phyloP scores from a whole-genome alignment of 2,329 filamentous ascomycete species.

The Talaromyces piceae region DNA sequence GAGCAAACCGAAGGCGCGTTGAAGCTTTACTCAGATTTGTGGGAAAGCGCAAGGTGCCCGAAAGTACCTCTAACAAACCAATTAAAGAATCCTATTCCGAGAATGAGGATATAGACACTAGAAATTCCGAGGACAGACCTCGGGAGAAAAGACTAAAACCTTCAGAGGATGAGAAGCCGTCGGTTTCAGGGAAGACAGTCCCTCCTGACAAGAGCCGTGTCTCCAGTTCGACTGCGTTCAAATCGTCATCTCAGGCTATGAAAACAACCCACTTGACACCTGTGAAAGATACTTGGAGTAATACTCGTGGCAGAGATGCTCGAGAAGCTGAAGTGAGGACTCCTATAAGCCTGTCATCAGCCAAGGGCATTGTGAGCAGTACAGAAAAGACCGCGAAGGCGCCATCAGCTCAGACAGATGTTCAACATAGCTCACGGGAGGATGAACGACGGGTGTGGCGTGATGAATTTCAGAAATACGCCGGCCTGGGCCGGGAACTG shows the following conservation, averaged over 20 bases:
- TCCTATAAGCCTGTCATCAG: constrained; percentile 22
- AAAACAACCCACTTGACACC: constrained; percentile 32
- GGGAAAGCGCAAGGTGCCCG: constrained; percentile 27
- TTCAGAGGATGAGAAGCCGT: neutral
- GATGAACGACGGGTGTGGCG: constrained; percentile 36
- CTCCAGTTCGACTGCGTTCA: constrained; percentile 1
- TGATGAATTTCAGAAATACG: constrained; percentile 36
- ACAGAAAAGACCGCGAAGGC: constrained; percentile 18
- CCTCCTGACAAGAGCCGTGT: neutral
- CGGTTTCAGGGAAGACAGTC: constrained; percentile 5
- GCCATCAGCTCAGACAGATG: constrained; percentile 23
- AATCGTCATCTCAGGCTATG: constrained; percentile 10
- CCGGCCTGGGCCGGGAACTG: constrained; percentile 36
- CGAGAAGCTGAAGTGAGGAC: constrained; percentile 34
- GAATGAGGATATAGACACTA: constrained; percentile 5
- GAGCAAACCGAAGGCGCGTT: constrained; percentile 41
- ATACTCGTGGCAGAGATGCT: constrained; percentile 31
- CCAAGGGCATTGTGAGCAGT: constrained; percentile 23
- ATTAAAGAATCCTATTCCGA: constrained; percentile 4
- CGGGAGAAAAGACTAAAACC: constrained; percentile 8
- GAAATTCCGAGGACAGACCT: neutral
- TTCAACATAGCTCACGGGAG: constrained; percentile 18
- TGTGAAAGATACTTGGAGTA: constrained; percentile 34
- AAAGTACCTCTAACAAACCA: neutral
- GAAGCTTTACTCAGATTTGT: constrained; percentile 39